Evolutionary conservation across 306 rosid species (phyloP), one percentile per base, ranked within the genome.

Genomic region (Quercus dentata): DNA sequence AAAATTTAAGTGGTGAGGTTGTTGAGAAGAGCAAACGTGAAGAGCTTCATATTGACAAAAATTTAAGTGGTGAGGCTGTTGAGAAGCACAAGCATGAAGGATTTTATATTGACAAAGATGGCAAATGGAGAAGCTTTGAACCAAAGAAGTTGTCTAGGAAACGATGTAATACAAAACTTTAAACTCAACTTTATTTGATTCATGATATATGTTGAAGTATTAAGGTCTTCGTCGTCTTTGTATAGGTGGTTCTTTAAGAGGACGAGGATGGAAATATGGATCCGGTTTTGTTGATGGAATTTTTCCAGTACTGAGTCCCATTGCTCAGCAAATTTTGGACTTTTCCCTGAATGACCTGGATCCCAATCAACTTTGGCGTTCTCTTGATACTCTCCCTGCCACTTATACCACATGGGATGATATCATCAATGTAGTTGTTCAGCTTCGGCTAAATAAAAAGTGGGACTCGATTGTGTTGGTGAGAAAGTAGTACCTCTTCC

Each of bases 211-310:
- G 28, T 86, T 78, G 41, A 44, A 49, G 35, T 27, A 4, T 63
- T 41, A 51, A 55, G 64, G 70, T 78, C 71, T 83, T 28, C 30
- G 25, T 79, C 51, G 64, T 63, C 13, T 74, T 8, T 85, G 76
- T 56, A 25, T 82, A 94, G 99, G 97, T 85, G 99, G 99, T 81
- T 94, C 99, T 75, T 71, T 92, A 82, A 90, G 99, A 82, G 97
- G 99, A n/a, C n/a, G n/a, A n/a, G n/a, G n/a, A n/a, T n/a, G n/a
- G n/a, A n/a, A n/a, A n/a, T n/a, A n/a, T n/a, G 99, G 99, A 83
- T 94, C 99, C 59, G 97, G 99, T 5, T 94, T 94, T 84, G 97
- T 94, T n/a, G 99, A 94, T 78, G 97, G 97, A 28, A 85, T 92
- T 71, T 94, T 94, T 76, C 99, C 94, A 1, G 94, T 92, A 61